Evolutionary conservation across 495 filamentous ascomycete genomes (phyloP).

Genomic region (Acidiella bohemica): DNA sequence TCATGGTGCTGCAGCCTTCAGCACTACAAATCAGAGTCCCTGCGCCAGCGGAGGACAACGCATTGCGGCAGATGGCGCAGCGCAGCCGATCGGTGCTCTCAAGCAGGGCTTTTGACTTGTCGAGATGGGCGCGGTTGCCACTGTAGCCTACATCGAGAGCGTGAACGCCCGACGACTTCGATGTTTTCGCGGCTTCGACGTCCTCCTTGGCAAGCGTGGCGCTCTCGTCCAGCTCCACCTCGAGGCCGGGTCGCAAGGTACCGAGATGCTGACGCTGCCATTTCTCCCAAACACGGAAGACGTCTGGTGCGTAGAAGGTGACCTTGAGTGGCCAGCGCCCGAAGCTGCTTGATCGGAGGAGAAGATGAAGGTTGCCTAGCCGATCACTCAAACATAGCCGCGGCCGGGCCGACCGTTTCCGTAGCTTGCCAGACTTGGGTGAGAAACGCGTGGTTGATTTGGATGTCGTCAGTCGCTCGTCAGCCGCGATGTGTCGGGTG

Average conservation of each 20-base stretch:
- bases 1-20: slow-evolving; percentile 47
- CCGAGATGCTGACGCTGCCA: slow-evolving; percentile 29
- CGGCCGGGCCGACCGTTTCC: slow-evolving; percentile 36
- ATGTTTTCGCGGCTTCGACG: neutral
- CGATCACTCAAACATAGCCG: slow-evolving; percentile 45
- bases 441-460: slow-evolving; percentile 22
- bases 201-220: neutral
- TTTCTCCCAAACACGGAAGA: slow-evolving; percentile 50
- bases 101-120: slow-evolving; percentile 52
- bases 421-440: slow-evolving; percentile 9
- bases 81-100: slow-evolving; percentile 31
- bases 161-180: too few relatives aligned
- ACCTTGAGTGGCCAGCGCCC: slow-evolving; percentile 65
- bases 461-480: slow-evolving; percentile 37
- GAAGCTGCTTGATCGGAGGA: slow-evolving; percentile 69
- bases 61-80: slow-evolving; percentile 46
- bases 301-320: slow-evolving; percentile 64
- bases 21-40: slow-evolving; percentile 60
- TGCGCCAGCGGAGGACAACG: slow-evolving; percentile 35
- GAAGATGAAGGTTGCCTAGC: slow-evolving; percentile 61
- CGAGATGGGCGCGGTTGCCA: slow-evolving; percentile 50
- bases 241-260: slow-evolving; percentile 6
- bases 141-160: slow-evolving; percentile 51
- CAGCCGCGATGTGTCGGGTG: slow-evolving; percentile 54
- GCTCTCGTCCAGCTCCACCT: slow-evolving; percentile 2